These are phyloP conservation scores for Smittium culicis DNA, from an alignment of 371 early-diverging fungal genomes.

Conservation along the genomic window DNA sequence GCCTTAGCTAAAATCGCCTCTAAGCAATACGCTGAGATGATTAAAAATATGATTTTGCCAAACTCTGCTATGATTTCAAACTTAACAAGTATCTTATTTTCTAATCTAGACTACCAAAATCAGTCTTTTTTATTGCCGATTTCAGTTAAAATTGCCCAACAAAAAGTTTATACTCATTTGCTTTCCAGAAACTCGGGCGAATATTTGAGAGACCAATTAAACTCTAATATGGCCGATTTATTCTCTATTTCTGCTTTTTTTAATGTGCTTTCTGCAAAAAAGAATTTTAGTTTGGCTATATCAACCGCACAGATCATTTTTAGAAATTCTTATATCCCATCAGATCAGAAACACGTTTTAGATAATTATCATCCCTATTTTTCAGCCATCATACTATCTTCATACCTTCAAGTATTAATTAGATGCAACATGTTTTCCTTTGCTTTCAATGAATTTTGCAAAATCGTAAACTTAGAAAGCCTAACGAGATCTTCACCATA, in stretches of 20 bases:
- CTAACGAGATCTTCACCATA: not conserved
- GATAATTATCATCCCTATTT: not conserved
- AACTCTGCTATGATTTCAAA: conserved; percentile 1
- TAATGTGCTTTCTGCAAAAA: not conserved
- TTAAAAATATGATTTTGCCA: not conserved
- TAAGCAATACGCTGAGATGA: not conserved
- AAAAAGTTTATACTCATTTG: not conserved
- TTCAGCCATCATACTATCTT: not conserved
- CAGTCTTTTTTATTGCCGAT: not conserved
- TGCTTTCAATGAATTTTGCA: conserved; percentile 3
- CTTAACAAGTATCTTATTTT: not conserved
- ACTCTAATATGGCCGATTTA: not conserved
- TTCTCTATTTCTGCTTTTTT: not conserved
- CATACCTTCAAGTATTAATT: not conserved
- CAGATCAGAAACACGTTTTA: not conserved
- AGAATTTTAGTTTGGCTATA: not conserved
- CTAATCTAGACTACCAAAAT: not conserved
- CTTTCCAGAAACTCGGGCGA: not conserved
- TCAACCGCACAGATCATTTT: not conserved
- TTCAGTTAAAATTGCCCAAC: conserved; percentile 1
- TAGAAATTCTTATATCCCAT: too few species aligned
- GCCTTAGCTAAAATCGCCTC: not conserved
- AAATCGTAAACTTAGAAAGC: not conserved
- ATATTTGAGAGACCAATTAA: not conserved
- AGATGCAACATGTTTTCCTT: not conserved